Conservation (phyloP, 2,329 filamentous ascomycete species). For the Simplicillium sp. region DNA sequence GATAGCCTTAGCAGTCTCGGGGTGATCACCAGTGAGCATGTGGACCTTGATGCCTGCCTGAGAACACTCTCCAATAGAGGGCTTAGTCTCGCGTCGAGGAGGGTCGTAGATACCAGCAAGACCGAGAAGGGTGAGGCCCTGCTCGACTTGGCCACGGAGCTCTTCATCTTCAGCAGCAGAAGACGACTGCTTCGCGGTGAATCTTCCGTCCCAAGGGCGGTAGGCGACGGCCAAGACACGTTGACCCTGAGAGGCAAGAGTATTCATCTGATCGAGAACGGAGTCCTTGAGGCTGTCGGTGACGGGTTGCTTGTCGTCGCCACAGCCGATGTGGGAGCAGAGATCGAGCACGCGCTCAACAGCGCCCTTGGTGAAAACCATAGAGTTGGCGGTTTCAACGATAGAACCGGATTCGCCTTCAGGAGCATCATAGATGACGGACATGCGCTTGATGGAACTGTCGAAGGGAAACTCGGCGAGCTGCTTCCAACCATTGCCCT, state of each 20-base stretch:
- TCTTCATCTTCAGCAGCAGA: slow-evolving; percentile 29
- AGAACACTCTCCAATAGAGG: slow-evolving; percentile 60
- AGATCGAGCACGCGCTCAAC: slow-evolving; percentile 52
- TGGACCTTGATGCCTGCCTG: slow-evolving; percentile 69
- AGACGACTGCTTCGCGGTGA: slow-evolving; percentile 24
- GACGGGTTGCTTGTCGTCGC: slow-evolving; percentile 31
- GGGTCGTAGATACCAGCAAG: slow-evolving; percentile 82
- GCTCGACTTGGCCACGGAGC: slow-evolving; percentile 55
- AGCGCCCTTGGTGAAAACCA: slow-evolving; percentile 54
- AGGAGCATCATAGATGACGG: slow-evolving; percentile 56
- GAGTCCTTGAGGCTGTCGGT: slow-evolving; percentile 39
- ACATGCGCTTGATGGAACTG: slow-evolving; percentile 71
- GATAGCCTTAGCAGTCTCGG: slow-evolving; percentile 68
- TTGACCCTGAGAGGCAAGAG: slow-evolving; percentile 57
- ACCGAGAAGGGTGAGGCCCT: slow-evolving; percentile 64
- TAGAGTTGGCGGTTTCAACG: slow-evolving; percentile 31
- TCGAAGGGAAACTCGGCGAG: slow-evolving; percentile 71
- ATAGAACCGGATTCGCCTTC: slow-evolving; percentile 25
- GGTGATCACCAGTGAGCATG: slow-evolving; percentile 80
- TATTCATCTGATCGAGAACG: slow-evolving; percentile 45
- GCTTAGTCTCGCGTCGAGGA: slow-evolving; percentile 69
- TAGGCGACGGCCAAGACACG: slow-evolving; percentile 65
- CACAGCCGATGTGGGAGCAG: slow-evolving; percentile 37
- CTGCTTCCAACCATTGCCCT: slow-evolving; percentile 48
- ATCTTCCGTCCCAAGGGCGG: slow-evolving; percentile 45